A percentile compares a stretch with the other conserved stretches of the same genome.
Evolutionary conservation across 2,329 filamentous ascomycete species (phyloP).

Genomic region (Colletotrichum eremochloae): DNA sequence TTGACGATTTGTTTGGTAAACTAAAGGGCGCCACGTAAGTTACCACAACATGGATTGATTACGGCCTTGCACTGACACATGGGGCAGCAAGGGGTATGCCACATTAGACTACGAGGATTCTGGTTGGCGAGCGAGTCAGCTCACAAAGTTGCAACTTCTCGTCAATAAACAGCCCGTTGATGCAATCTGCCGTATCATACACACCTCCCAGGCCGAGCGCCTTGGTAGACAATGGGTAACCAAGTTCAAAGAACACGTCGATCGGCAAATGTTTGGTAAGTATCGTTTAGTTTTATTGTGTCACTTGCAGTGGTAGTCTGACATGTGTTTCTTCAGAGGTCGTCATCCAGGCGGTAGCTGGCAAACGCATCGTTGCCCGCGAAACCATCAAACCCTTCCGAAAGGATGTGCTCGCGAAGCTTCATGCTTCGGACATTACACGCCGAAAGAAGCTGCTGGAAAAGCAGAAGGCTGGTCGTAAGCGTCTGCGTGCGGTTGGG

Average conservation of each 20-base stretch:
- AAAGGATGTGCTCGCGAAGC: conserved; percentile 93
- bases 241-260: conserved; percentile 97
- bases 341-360: conserved; percentile 91
- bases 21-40: conserved; percentile 83
- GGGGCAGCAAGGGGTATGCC: conserved; percentile 83
- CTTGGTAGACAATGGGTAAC: conserved; percentile 90
- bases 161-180: conserved; percentile 96
- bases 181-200: conserved; percentile 91
- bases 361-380: conserved; percentile 85
- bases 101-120: conserved; percentile 97
- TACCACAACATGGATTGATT: neutral
- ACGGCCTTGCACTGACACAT: neutral
- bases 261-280: conserved; percentile 88
- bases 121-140: conserved; percentile 82
- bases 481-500: conserved; percentile 85
- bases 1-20: conserved; percentile 98
- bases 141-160: conserved; percentile 91
- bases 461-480: conserved; percentile 96
- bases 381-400: conserved; percentile 97
- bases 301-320: neutral
- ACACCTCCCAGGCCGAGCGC: conserved; percentile 83
- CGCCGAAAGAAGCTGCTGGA: conserved; percentile 89
- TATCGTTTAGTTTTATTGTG: too few species aligned
- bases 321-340: conserved; percentile 71
- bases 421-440: conserved; percentile 91